Evolutionary conservation across 495 filamentous ascomycete genomes (phyloP).

Genomic region (Neurospora discreta): DNA sequence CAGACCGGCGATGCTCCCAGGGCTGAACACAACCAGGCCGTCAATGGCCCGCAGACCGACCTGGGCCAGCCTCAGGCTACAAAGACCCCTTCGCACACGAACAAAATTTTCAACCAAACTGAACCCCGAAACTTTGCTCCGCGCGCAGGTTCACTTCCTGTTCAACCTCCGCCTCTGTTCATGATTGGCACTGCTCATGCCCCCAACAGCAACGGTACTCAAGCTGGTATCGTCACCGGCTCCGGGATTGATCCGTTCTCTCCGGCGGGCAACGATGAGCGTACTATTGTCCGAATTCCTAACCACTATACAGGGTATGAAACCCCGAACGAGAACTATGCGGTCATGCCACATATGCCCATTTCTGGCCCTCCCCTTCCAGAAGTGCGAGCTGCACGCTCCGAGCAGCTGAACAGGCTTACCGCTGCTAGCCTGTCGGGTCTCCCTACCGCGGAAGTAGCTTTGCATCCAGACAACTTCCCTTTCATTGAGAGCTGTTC

Average conservation of each 20-base stretch:
- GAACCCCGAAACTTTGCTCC: conserved; percentile 18
- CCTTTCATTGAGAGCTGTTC: conserved; percentile 31
- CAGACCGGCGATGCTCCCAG: not conserved
- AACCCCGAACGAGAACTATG: not conserved
- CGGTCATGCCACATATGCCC: not conserved
- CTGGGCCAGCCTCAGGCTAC: not conserved
- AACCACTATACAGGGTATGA: not conserved
- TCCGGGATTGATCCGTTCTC: not conserved
- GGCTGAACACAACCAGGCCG: not conserved
- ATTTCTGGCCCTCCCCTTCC: not conserved
- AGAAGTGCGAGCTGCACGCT: conserved; percentile 14
- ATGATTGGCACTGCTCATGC: not conserved
- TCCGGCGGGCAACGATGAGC: not conserved
- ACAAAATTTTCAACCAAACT: conserved; percentile 9
- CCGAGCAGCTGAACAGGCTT: conserved; percentile 18
- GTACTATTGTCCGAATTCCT: not conserved
- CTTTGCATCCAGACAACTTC: conserved; percentile 23
- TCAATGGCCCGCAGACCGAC: not conserved
- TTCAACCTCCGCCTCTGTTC: not conserved
- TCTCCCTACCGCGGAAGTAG: conserved; percentile 19
- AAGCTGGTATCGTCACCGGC: not conserved
- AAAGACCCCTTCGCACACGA: conserved; percentile 7
- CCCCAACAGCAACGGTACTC: not conserved
- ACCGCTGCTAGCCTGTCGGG: conserved; percentile 7
- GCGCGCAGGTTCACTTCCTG: not conserved